Evolutionary conservation across 805 yeast species (phyloP).

Genomic region (Priceomyces castillae): DNA sequence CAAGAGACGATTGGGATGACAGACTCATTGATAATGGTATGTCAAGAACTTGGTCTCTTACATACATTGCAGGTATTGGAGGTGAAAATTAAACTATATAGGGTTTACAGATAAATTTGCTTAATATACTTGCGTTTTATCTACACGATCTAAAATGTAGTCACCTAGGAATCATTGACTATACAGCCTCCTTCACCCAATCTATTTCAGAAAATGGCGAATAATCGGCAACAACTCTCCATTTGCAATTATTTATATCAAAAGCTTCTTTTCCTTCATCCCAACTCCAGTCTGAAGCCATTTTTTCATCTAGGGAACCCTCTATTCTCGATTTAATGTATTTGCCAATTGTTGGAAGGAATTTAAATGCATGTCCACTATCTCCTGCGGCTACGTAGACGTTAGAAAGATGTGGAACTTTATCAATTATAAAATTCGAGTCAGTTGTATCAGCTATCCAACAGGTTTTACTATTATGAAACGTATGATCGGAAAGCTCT

Average conservation of each 20-base stretch:
- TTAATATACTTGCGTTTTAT: neutral
- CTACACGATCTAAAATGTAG: neutral
- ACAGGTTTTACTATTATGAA: constrained; percentile 16
- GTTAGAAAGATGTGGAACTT: constrained; percentile 25
- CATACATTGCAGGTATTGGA: constrained; percentile 61
- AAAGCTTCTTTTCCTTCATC: neutral
- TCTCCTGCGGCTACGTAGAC: constrained; percentile 37
- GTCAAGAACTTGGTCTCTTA: constrained; percentile 81
- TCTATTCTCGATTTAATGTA: constrained; percentile 9
- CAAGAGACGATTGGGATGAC: constrained; percentile 50
- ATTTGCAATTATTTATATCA: neutral
- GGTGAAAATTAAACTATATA: constrained; percentile 15
- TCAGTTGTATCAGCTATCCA: constrained; percentile 38
- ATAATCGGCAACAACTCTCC: constrained; percentile 6
- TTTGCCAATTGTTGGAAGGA: constrained; percentile 33
- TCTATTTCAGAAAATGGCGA: constrained; percentile 1
- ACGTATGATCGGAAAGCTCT: constrained; percentile 30
- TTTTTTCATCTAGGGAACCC: neutral
- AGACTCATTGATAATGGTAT: constrained; percentile 76
- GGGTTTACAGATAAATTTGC: neutral
- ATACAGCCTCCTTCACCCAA: constrained; percentile 2
- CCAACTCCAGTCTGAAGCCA: constrained; percentile 4
- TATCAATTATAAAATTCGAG: constrained; percentile 33
- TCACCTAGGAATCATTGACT: neutral
- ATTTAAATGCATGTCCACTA: constrained; percentile 39